A percentile compares a stretch with the other conserved stretches of the same genome.
These are phyloP conservation scores for Kuraishia piskuri DNA, from an alignment of 805 yeast species.

Conservation along the genomic window DNA sequence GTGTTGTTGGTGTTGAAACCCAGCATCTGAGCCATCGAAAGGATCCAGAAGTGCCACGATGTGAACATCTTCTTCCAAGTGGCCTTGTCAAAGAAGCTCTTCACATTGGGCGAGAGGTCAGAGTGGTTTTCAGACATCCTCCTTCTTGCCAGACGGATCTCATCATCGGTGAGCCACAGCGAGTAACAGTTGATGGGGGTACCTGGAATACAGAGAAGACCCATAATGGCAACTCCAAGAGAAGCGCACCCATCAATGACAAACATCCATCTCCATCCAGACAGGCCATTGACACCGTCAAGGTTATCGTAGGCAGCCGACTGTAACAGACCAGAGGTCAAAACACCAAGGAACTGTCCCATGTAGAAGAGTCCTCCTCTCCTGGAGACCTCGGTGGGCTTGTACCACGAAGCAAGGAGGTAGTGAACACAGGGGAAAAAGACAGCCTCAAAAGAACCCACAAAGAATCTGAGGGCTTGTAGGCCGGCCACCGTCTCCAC, in stretches of 20 bases:
- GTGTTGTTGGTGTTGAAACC: constrained; percentile 59
- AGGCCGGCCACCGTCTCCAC: constrained; percentile 41
- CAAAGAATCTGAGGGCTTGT: constrained; percentile 54
- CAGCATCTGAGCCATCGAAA: constrained; percentile 45
- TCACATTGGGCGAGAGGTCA: constrained; percentile 16
- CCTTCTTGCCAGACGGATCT: constrained; percentile 38
- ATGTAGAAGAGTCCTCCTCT: constrained; percentile 56
- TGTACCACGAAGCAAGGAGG: constrained; percentile 49
- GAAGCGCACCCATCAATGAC: constrained; percentile 40
- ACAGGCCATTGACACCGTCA: constrained; percentile 14
- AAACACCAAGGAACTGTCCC: constrained; percentile 54
- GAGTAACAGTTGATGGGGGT: constrained; percentile 51
- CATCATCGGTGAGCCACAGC: constrained; percentile 41
- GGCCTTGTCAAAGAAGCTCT: constrained; percentile 27
- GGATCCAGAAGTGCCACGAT: constrained; percentile 53
- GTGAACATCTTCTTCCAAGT: constrained; percentile 46
- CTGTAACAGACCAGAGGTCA: constrained; percentile 50
- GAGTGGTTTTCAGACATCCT: constrained; percentile 25
- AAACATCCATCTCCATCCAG: constrained; percentile 52
- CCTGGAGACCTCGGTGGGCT: constrained; percentile 46
- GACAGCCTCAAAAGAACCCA: constrained; percentile 67
- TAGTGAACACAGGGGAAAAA: constrained; percentile 56
- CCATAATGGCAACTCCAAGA: constrained; percentile 25
- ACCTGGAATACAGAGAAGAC: constrained; percentile 43
- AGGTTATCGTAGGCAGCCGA: constrained; percentile 23